A percentile compares a stretch with the other conserved stretches of the same genome.
Conservation (phyloP, 1,284 basidiomycete species). For the Uromyces viciae-fabae region DNA sequence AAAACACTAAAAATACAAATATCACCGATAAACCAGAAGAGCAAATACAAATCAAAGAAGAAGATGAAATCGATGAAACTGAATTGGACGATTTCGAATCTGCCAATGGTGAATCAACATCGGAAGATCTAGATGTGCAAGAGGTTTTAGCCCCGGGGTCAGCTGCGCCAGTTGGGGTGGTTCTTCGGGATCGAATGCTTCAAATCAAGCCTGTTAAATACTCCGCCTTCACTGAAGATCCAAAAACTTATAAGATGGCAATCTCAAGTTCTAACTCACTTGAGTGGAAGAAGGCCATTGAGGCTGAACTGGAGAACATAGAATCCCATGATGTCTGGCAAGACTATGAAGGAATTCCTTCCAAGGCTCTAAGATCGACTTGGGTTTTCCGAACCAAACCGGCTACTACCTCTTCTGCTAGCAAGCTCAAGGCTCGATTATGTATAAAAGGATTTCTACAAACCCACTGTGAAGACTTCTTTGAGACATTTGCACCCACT, state of each 20-base stretch:
- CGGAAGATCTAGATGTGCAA: not conserved
- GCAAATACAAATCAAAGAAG: too few species aligned
- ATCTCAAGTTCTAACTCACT: not conserved
- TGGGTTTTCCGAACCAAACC: not conserved
- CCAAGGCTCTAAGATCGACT: not conserved
- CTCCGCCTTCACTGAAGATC: not conserved
- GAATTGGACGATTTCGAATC: too few species aligned
- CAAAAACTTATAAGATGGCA: not conserved
- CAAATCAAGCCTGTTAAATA: not conserved
- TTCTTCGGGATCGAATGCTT: not conserved
- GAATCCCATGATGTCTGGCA: not conserved
- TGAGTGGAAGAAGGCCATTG: not conserved
- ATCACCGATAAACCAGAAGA: too few species aligned
- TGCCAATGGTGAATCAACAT: too few species aligned
- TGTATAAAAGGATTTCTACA: too few species aligned
- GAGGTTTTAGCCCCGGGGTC: not conserved
- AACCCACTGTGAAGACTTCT: slow-evolving; percentile 59
- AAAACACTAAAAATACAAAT: too few species aligned
- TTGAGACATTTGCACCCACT: slow-evolving; percentile 58
- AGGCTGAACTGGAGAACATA: not conserved
- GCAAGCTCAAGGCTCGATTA: not conserved
- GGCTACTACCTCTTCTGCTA: not conserved
- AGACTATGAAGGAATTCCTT: not conserved
- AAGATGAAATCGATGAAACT: too few species aligned
- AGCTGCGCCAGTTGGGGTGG: not conserved